Evolutionary conservation across 2,329 filamentous ascomycete species (phyloP).

Genomic region (Pseudogymnoascus sp.): DNA sequence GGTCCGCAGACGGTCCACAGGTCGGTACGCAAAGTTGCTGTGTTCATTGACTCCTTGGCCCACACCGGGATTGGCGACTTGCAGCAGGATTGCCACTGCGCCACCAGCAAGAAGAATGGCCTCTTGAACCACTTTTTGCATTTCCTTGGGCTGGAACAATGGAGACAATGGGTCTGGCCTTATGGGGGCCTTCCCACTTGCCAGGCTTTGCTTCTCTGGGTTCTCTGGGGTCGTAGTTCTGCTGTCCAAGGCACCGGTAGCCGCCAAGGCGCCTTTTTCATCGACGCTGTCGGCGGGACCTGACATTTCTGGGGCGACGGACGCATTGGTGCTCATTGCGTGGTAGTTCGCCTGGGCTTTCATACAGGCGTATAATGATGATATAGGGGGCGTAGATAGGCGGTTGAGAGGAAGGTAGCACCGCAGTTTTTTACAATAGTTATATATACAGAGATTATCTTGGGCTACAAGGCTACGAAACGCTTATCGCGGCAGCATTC

Average conservation of each 20-base stretch:
- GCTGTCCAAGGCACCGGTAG: background rate
- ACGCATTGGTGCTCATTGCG: background rate
- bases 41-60: constrained; percentile 31
- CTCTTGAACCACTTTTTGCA: constrained; percentile 29
- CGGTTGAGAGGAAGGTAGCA: background rate
- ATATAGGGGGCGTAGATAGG: background rate
- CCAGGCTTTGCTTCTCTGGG: background rate
- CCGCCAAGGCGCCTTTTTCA: background rate
- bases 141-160: constrained; percentile 18
- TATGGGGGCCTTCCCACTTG: background rate
- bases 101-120: constrained; percentile 30
- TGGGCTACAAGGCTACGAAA: background rate
- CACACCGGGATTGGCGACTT: constrained; percentile 33
- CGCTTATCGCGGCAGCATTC: background rate
- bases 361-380: background rate
- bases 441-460: background rate
- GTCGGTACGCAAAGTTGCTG: constrained; percentile 32
- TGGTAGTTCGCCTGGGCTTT: background rate
- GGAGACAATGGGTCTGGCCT: background rate
- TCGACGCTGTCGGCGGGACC: constrained; percentile 1
- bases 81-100: constrained; percentile 32
- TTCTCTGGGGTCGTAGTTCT: background rate
- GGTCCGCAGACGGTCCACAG: constrained; percentile 30
- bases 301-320: background rate
- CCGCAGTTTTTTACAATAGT: background rate